phyloP scores from a whole-genome alignment of 352 stramenopile species.

The Globisporangium apiculatum region DNA sequence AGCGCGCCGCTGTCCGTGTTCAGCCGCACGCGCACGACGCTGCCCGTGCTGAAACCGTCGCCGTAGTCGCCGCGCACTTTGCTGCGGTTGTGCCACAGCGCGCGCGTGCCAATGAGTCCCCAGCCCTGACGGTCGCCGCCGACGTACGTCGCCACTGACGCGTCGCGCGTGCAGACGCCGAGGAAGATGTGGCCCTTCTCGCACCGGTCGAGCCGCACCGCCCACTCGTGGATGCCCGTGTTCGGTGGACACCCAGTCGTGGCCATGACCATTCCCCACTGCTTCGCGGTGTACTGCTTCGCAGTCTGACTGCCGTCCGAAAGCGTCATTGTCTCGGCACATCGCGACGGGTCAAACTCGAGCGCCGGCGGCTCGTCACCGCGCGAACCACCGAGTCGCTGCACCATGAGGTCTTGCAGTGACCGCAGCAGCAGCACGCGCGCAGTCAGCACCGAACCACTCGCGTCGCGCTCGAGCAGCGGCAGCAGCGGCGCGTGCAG shows the following conservation, averaged over 20 bases:
- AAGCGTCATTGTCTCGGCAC: conserved; percentile 86
- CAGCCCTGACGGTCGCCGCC: conserved; percentile 85
- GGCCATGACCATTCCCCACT: conserved; percentile 89
- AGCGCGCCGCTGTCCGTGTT: conserved; percentile 85
- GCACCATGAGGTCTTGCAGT: conserved; percentile 82
- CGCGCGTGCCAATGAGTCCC: conserved; percentile 84
- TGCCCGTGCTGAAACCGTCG: conserved; percentile 83
- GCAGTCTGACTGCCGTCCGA: conserved; percentile 77
- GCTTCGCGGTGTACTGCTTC: conserved; percentile 87
- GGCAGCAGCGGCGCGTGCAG: conserved; percentile 60
- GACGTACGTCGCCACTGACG: conserved; percentile 84
- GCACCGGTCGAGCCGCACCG: conserved; percentile 79
- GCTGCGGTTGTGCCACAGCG: conserved; percentile 85
- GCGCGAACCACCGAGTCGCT: conserved; percentile 61
- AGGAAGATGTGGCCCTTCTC: conserved; percentile 90
- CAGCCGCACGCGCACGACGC: conserved; percentile 69
- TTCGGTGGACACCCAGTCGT: conserved; percentile 80
- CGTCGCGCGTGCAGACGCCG: conserved; percentile 80
- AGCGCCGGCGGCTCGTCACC: conserved; percentile 72
- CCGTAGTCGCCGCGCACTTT: conserved; percentile 88
- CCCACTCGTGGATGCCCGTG: conserved; percentile 84
- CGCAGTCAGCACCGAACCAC: conserved; percentile 23
- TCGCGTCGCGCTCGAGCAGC: conserved; percentile 41
- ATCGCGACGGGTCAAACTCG: conserved; percentile 82
- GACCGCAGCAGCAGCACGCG: conserved; percentile 66